Conservation (phyloP, 2,329 filamentous ascomycete species). For the Cladophialophora chaetospira region DNA sequence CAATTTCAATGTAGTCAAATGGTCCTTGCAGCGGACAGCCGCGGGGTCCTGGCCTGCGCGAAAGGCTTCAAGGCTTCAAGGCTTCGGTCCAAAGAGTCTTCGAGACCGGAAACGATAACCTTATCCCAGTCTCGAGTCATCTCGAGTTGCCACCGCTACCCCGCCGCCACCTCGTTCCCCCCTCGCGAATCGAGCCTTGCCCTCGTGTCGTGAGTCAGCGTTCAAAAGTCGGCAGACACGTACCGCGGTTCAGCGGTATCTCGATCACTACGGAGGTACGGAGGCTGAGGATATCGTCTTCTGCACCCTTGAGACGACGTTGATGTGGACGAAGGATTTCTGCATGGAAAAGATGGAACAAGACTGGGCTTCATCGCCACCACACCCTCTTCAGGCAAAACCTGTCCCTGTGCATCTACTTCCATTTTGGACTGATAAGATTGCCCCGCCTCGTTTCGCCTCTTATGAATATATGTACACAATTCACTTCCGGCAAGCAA, state of each 20-base stretch:
- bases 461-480: neutral
- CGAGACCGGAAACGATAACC: neutral
- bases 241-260: too few relatives aligned
- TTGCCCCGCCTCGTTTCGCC: neutral
- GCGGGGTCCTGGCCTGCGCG: too few relatives aligned
- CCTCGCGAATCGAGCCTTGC: neutral
- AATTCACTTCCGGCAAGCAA: too few relatives aligned
- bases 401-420: neutral
- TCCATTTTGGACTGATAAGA: neutral
- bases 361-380: too few relatives aligned
- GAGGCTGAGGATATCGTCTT: too few relatives aligned
- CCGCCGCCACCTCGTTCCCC: neutral
- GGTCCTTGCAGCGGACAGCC: too few relatives aligned
- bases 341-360: too few relatives aligned
- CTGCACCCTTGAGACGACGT: too few relatives aligned
- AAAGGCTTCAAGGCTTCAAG: neutral
- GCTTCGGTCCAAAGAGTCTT: too few relatives aligned
- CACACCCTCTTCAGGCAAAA: neutral
- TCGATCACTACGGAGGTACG: too few relatives aligned
- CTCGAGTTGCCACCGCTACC: neutral
- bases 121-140: neutral
- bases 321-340: too few relatives aligned
- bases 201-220: neutral
- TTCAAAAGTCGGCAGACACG: neutral
- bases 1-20: too few relatives aligned